Conservation (phyloP, 257 asterid species). For the Nemophila menziesii region DNA sequence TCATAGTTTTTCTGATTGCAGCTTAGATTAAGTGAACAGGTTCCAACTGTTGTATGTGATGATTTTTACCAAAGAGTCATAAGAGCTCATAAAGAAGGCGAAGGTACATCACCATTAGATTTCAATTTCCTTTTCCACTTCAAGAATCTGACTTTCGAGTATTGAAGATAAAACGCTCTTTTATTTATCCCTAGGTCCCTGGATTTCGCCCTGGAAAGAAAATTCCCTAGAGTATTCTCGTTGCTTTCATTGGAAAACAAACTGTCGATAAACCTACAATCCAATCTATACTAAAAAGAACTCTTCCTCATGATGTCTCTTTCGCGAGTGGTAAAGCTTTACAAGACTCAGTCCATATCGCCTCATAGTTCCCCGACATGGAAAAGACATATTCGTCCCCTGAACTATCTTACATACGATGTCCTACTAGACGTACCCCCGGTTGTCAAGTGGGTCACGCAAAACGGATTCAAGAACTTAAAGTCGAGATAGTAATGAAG, state of each 20-base stretch:
- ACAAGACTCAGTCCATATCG: conserved; percentile 79
- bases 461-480: conserved; percentile 77
- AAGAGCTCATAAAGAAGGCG: conserved; percentile 52
- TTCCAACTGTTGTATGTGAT: conserved; percentile 70
- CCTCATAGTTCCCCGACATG: conserved; percentile 70
- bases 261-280: conserved; percentile 56
- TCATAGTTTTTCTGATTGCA: conserved; percentile 18
- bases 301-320: conserved; percentile 95
- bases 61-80: conserved; percentile 60
- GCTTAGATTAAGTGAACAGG: conserved; percentile 80
- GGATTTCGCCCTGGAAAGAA: conserved; percentile 95
- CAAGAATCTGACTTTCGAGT: neutral
- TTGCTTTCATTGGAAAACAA: conserved; percentile 51
- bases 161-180: neutral
- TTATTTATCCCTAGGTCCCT: conserved; percentile 53
- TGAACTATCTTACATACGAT: conserved; percentile 70
- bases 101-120: too few species aligned
- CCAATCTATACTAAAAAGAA: conserved; percentile 85
- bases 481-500: conserved; percentile 90
- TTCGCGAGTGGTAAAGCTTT: conserved; percentile 79
- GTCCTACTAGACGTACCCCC: conserved; percentile 81
- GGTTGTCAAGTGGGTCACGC: conserved; percentile 79
- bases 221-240: conserved; percentile 71
- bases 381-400: conserved; percentile 53
- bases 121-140: neutral